Base-by-base conservation (phyloP, 2,329 filamentous ascomycete species). In the Microdochium nivale region DNA sequence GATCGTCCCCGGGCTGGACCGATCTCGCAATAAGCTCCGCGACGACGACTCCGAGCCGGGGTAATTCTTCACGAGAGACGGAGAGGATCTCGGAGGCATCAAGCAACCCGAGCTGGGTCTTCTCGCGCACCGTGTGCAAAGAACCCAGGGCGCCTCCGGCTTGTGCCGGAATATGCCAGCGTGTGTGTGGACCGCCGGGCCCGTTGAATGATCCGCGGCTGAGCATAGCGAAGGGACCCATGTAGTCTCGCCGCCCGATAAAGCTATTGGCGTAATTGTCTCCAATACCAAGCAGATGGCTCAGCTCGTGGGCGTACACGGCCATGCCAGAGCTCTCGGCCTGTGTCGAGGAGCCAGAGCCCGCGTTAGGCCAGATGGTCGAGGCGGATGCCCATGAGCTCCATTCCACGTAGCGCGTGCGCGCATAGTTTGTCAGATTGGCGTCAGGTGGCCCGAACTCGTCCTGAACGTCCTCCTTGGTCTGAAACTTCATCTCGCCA, bases 181-280 rank as follows among this genome's bases (percentile, higher is more conserved):
- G 69, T 0, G 70, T 73, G 55, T 79, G 77, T 11, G 76, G 77
- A 0, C 76, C 76, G 1, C 76, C 76, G 0, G 76, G 76, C 0
- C 77, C 77, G 51, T 77, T 77, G 65, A 79, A 79, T 2, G 68
- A 72, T 3, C 76, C 76, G 1, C 76, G 65, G 23, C 70, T 72
- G 54, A 80, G 66, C 76, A 80, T 80, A 5, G 70, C 74, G 65
- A 71, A 80, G 0, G 76, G 75, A 0, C 77, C 77, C 0, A 75
- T 76, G 58, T 75, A 79, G 0, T 71, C 62, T 23, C 77, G 71
- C 2, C 72, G 68, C 43, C 63, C 56, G 2, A 70, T 65, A 55
- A 73, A 79, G 0, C 76, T 76, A 51, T 79, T 79, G 56, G 79
- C 79, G 58, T 80, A 79, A 58, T 80, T 80, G 57, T 79, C 77